Evolutionary conservation across 2,329 filamentous ascomycete species (phyloP).

Genomic region (Aspergillus ruber): DNA sequence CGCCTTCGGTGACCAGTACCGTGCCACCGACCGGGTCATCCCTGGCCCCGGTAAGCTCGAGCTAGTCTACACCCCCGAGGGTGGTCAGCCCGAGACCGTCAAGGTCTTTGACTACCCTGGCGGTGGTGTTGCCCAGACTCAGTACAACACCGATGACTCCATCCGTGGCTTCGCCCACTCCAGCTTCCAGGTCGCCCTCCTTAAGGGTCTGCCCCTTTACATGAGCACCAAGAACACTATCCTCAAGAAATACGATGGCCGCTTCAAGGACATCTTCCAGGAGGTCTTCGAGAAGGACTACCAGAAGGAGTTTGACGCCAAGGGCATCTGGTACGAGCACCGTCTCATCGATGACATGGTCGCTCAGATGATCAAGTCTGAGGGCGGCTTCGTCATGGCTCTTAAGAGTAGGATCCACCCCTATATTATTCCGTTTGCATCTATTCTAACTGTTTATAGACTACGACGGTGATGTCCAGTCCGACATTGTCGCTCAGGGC

Average conservation of each 20-base stretch:
- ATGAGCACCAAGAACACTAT: slow-evolving; percentile 99
- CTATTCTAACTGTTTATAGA: slow-evolving; percentile 47
- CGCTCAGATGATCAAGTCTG: slow-evolving; percentile 99
- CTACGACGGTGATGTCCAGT: slow-evolving; percentile 98
- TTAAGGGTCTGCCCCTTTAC: slow-evolving; percentile 87
- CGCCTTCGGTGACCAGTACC: slow-evolving; percentile 97
- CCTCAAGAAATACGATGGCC: slow-evolving; percentile 95
- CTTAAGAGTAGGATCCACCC: slow-evolving; percentile 68
- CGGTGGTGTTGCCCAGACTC: slow-evolving; percentile 82
- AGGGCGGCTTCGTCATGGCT: slow-evolving; percentile 92
- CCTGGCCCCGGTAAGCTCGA: slow-evolving; percentile 78
- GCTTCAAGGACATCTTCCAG: slow-evolving; percentile 99
- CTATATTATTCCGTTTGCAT: not conserved
- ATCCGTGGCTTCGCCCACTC: slow-evolving; percentile 93
- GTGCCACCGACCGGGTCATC: slow-evolving; percentile 85
- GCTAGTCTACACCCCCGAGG: slow-evolving; percentile 86
- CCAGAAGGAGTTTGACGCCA: slow-evolving; percentile 80
- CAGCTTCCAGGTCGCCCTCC: slow-evolving; percentile 88
- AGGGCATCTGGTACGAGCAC: slow-evolving; percentile 98
- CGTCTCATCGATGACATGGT: slow-evolving; percentile 99
- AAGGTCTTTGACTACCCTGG: slow-evolving; percentile 86
- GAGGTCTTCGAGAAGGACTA: slow-evolving; percentile 86
- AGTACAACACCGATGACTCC: slow-evolving; percentile 97
- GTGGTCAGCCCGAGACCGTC: slow-evolving; percentile 72
- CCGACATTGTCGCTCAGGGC: slow-evolving; percentile 94